These are phyloP conservation scores for Coemansia sp. DNA, from an alignment of 192 early-diverging fungal species.

Conservation along the genomic window DNA sequence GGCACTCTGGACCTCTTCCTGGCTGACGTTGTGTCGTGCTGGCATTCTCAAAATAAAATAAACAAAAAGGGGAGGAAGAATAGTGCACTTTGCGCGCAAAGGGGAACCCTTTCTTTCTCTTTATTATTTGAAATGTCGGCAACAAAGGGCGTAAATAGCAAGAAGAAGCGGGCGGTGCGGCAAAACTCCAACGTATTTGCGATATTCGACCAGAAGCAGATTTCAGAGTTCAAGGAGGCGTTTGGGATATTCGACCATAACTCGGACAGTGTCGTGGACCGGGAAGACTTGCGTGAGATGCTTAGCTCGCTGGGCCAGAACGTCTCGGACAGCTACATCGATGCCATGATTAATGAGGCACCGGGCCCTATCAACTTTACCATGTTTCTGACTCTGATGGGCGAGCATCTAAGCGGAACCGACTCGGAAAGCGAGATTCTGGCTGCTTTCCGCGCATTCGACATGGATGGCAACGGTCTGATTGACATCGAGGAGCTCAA, in stretches of 20 bases:
- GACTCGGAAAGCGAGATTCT: conserved; percentile 90
- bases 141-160: conserved; percentile 50
- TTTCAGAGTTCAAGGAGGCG: conserved; percentile 95
- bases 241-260: conserved; percentile 96
- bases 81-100: no score
- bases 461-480: conserved; percentile 76
- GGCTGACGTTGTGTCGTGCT: not conserved
- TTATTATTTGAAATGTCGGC: conserved; percentile 13
- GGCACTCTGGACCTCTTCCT: not conserved
- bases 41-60: conserved; percentile 2
- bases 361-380: conserved; percentile 94
- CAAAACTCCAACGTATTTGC: conserved; percentile 98
- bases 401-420: conserved; percentile 86
- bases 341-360: conserved; percentile 88
- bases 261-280: conserved; percentile 86
- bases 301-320: conserved; percentile 71
- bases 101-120: not conserved
- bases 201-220: conserved; percentile 95
- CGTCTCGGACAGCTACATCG: conserved; percentile 72
- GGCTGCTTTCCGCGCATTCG: conserved; percentile 92
- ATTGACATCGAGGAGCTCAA: conserved; percentile 77
- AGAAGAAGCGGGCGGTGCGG: conserved; percentile 86
- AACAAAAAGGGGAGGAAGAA: not conserved
- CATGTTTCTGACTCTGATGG: conserved; percentile 95
- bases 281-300: conserved; percentile 90